Evolutionary conservation across 2,329 filamentous ascomycete species (phyloP).

Genomic region (Scleromitrula shiraiana): DNA sequence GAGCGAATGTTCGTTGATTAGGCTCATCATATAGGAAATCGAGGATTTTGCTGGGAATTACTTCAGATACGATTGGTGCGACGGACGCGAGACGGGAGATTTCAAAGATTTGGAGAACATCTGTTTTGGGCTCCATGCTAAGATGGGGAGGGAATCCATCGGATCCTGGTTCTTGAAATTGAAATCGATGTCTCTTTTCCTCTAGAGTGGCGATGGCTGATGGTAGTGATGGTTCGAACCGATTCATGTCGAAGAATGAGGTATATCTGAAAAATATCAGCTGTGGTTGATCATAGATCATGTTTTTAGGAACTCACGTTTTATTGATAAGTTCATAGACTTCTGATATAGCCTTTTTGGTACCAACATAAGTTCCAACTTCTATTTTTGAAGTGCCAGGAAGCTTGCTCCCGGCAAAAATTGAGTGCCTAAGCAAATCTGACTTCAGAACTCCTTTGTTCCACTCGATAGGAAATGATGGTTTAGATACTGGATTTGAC

Average conservation of each 20-base stretch:
- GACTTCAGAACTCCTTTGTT: slow-evolving; percentile 6
- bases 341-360: slow-evolving; percentile 6
- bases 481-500: background rate
- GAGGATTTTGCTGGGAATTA: slow-evolving; percentile 1
- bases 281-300: background rate
- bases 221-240: slow-evolving; percentile 1
- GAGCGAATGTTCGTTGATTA: background rate
- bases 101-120: slow-evolving; percentile 4
- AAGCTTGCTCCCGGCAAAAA: background rate
- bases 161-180: slow-evolving; percentile 4
- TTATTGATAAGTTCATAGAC: slow-evolving; percentile 2
- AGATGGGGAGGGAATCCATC: slow-evolving; percentile 4
- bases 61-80: slow-evolving; percentile 2
- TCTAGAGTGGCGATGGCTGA: background rate
- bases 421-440: slow-evolving; percentile 4
- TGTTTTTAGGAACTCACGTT: background rate
- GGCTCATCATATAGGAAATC: slow-evolving; percentile 5
- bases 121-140: background rate
- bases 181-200: slow-evolving; percentile 1
- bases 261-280: background rate
- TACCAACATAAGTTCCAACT: slow-evolving; percentile 2
- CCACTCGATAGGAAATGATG: slow-evolving; percentile 1
- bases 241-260: slow-evolving; percentile 5
- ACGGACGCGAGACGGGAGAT: background rate
- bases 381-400: background rate